Evolutionary conservation across 768 basidiomycete species (phyloP).

Genomic region (Kwoniella pini): DNA sequence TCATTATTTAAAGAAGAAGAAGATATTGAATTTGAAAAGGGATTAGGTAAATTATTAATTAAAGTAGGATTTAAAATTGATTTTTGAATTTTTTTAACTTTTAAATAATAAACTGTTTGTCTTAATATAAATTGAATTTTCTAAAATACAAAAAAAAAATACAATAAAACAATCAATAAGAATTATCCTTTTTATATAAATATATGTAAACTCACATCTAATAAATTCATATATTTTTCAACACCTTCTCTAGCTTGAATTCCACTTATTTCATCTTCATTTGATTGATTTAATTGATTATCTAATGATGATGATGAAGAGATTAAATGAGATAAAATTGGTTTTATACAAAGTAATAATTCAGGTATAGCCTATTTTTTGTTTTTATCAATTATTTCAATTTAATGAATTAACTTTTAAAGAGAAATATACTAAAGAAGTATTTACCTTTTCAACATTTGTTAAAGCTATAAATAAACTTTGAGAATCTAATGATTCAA

Average conservation of each 20-base stretch:
- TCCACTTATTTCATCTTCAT: slow-evolving; percentile 27
- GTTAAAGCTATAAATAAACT: slow-evolving; percentile 39
- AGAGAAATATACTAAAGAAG: background rate
- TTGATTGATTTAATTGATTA: background rate
- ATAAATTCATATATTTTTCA: slow-evolving; percentile 35
- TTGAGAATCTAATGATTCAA: slow-evolving; percentile 36
- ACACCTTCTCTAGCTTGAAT: slow-evolving; percentile 29
- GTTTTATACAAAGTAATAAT: slow-evolving; percentile 36
- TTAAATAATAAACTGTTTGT: slow-evolving; percentile 48
- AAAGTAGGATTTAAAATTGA: slow-evolving; percentile 29
- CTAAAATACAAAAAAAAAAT: slow-evolving; percentile 14
- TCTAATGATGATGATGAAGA: background rate
- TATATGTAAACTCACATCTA: slow-evolving; percentile 34
- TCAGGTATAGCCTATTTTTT: slow-evolving; percentile 37
- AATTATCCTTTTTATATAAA: too few species aligned
- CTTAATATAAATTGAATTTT: slow-evolving; percentile 51
- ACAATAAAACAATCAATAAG: too few species aligned
- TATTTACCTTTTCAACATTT: slow-evolving; percentile 38
- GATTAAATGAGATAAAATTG: slow-evolving; percentile 34
- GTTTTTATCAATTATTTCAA: background rate
- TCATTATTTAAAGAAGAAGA: background rate
- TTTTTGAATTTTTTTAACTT: slow-evolving; percentile 33
- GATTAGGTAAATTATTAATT: slow-evolving; percentile 36
- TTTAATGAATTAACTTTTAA: background rate
- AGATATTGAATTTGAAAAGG: slow-evolving; percentile 40